Percentiles rank a stretch among this genome's conserved stretches.
Evolutionary conservation across 805 yeast genomes (phyloP).

Genomic region (Trichomonascus vanleenenianus): DNA sequence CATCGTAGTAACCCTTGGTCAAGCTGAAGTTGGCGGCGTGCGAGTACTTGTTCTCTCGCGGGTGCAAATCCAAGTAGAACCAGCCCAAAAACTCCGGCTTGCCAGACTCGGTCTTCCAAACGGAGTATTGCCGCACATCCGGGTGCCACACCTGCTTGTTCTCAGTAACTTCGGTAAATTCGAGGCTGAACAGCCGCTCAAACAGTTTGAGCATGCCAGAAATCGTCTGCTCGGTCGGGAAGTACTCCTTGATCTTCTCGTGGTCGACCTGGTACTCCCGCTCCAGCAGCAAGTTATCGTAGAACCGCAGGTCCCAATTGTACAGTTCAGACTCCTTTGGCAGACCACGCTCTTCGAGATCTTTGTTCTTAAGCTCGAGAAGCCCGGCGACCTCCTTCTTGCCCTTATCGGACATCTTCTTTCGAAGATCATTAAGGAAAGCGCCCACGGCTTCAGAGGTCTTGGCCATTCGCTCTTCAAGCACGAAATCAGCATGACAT

Average conservation of each 20-base stretch:
- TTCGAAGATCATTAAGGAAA: slow-evolving; percentile 56
- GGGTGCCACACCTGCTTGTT: slow-evolving; percentile 57
- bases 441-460: slow-evolving; percentile 47
- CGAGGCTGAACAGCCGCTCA: slow-evolving; percentile 59
- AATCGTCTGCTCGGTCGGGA: slow-evolving; percentile 65
- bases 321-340: slow-evolving; percentile 35
- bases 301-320: slow-evolving; percentile 70
- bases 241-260: slow-evolving; percentile 64
- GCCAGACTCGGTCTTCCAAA: slow-evolving; percentile 49
- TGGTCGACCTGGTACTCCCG: slow-evolving; percentile 65
- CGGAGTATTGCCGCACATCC: slow-evolving; percentile 64
- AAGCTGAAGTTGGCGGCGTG: slow-evolving; percentile 82
- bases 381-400: slow-evolving; percentile 43
- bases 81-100: slow-evolving; percentile 66
- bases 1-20: slow-evolving; percentile 48
- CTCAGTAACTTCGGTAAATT: slow-evolving; percentile 46
- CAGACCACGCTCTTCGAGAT: slow-evolving; percentile 39
- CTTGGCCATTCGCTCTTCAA: slow-evolving; percentile 80
- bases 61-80: slow-evolving; percentile 74
- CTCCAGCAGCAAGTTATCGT: slow-evolving; percentile 58
- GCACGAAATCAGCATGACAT: slow-evolving; percentile 58
- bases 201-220: slow-evolving; percentile 62
- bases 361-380: slow-evolving; percentile 45
- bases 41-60: slow-evolving; percentile 79
- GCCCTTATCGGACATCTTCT: slow-evolving; percentile 54